Base-by-base conservation (phyloP, 2,329 filamentous ascomycete species). In the Ascochyta clinopodiicola region DNA sequence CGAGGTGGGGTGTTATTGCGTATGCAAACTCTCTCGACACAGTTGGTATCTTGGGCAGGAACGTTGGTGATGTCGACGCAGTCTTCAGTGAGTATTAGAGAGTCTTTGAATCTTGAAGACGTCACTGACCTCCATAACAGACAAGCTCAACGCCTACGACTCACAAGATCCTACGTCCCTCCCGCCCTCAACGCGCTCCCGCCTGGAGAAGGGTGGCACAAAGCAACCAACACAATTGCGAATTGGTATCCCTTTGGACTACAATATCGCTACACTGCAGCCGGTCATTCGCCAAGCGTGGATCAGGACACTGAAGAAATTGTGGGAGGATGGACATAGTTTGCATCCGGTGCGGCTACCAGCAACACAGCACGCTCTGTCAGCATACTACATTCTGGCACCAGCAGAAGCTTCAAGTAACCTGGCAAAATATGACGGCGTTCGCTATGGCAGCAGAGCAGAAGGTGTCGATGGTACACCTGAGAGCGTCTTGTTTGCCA, bases 401-500 rank as follows among this genome's bases (percentile, higher is more conserved):
- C 92, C 95, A 0, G 94, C 95, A 15, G 95, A 99, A 77, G 95
- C 95, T 3, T 92, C 92, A 1, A 98, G 94, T 15, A 99, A 99
- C 68, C 85, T 99, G 2, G 91, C 95, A 53, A 97, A 96, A 74
- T 99, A 97, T 74, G 96, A 99, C 68, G 95, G 95, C 19, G 86
- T 98, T n/a, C 89, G 95, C 10, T 99, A 96, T 75, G 95, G 95
- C 1, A 81, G 80, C 19, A 83, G 86, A 27, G 78, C 72, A 9
- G 51, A 69, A 8, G 82, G 80, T 42, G 81, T 87, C 56, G 86
- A 85, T 51, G 79, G 82, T 6, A 80, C 79, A 10, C 82, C 82
- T 8, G 82, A 84, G n/a, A 71, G 66, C 25, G 72, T 76, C 6
- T 64, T 77, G 8, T 98, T 95, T 74, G 86, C 92, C 0, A 81